Base-by-base conservation (phyloP, 108 stramenopile species). In the Stephanodiscus minutulus region DNA sequence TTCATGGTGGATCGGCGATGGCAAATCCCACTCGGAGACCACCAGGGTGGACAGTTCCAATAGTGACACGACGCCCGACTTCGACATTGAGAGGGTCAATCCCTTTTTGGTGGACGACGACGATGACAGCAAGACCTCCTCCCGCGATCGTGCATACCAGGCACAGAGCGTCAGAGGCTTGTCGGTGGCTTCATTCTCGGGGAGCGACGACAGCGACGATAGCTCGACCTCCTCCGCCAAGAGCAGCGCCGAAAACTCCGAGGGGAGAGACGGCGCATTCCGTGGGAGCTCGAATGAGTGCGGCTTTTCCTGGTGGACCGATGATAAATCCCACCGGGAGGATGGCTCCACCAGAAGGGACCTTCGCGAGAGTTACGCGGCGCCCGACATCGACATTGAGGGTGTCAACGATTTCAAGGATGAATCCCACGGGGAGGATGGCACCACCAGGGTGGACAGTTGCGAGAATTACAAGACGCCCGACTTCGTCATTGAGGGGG, bases 111-210 rank as follows among this genome's bases (percentile, higher is more conserved):
- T 3, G 4, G 59, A 2, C 18, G 8, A 11, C 27, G 29, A n/a
- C n/a, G n/a, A 27, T 5, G 27, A 11, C 25, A 56, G 55, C 55
- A n/a, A 56, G 29, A 15, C 21, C 35, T 59, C 59, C n/a, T n/a
- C n/a, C 59, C 59, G 59, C 21, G 59, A 60, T 43, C 37, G 22
- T 20, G 21, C 43, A 3, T 60, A 37, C 18, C 21, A 18, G 33
- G 59, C 27, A 7, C 20, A 36, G 17, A 57, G 55, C 53, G 52
- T 55, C 43, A 44, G 43, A 24, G 66, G 41, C 24, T 53, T 39
- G 25, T 33, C 35, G 27, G 58, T 68, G 67, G 41, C 56, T 37
- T 68, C 67, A 25, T 68, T 57, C 39, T 60, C 59, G 24, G 20
- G 52, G 18, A 39, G 20, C 15, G 25, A 22, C 52, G 10, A 12